Percentiles rank a stretch among this genome's conserved stretches.
Conservation (phyloP, 202 grass and related monocot species). For the Bolboschoenoplectus hybrid region DNA sequence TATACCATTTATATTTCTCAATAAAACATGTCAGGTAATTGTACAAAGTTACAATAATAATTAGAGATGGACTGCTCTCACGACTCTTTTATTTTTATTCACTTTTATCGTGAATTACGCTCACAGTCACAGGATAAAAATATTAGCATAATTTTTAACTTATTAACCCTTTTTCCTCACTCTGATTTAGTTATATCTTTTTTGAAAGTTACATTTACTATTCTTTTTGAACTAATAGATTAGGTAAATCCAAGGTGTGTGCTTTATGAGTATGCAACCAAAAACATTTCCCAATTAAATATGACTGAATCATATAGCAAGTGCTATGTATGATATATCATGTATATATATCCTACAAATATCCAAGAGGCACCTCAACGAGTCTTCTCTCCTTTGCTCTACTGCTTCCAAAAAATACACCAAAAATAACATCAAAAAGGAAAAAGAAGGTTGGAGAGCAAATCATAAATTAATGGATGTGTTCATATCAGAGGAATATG, state of each 20-base stretch:
- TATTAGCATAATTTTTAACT: neutral
- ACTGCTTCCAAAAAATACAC: neutral
- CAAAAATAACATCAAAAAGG: neutral
- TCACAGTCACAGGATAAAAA: neutral
- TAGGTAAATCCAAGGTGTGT: neutral
- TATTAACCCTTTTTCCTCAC: neutral
- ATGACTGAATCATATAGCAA: neutral
- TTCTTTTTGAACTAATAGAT: neutral
- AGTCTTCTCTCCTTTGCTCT: neutral
- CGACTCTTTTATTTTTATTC: neutral
- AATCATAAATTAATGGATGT: conserved; percentile 46
- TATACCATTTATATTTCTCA: too few species aligned
- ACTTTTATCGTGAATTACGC: neutral
- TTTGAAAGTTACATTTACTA: neutral
- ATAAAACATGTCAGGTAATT: too few species aligned
- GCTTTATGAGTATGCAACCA: neutral
- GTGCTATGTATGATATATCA: neutral
- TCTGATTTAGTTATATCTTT: neutral
- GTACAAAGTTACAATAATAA: too few species aligned
- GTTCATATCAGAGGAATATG: conserved; percentile 76
- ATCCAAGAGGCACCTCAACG: neutral
- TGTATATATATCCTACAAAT: conserved; percentile 12
- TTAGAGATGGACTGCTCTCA: too few species aligned
- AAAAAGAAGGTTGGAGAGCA: neutral
- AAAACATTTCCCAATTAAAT: neutral